Percentiles rank a stretch among this genome's conserved stretches.
These are phyloP conservation scores for Allantophomopsis cytisporea DNA, from an alignment of 2,329 filamentous ascomycete species.

Conservation along the genomic window DNA sequence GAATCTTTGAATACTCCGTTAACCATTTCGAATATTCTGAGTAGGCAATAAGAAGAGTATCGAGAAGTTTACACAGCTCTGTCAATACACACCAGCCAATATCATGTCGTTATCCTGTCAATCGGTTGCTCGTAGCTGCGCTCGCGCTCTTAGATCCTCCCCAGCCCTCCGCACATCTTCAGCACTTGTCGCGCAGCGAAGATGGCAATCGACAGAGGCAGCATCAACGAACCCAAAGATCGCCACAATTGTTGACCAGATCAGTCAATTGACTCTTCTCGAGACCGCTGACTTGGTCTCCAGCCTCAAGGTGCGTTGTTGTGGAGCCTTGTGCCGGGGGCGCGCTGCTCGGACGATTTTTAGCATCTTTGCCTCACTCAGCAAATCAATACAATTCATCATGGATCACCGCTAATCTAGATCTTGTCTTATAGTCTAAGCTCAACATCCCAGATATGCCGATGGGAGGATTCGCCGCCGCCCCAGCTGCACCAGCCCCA, in stretches of 20 bases:
- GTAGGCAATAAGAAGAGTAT: too few species aligned
- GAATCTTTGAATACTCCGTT: too few species aligned
- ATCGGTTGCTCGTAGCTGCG: conserved; percentile 50
- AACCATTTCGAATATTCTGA: too few species aligned
- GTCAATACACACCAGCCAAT: conserved; percentile 7
- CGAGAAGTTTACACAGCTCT: too few species aligned
- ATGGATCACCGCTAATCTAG: too few species aligned
- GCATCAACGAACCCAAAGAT: conserved; percentile 76
- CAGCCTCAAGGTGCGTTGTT: conserved; percentile 66
- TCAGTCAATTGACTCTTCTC: conserved; percentile 92
- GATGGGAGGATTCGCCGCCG: conserved; percentile 68
- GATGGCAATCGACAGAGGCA: conserved; percentile 81
- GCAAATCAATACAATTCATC: too few species aligned
- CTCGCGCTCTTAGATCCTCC: conserved; percentile 42
- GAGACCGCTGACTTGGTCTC: conserved; percentile 96
- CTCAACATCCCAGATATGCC: conserved; percentile 98
- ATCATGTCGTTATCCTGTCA: conserved; percentile 50
- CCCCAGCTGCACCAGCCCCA: conserved; percentile 45
- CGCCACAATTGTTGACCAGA: conserved; percentile 88
- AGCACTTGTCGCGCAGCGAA: conserved; percentile 30
- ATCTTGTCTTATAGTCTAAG: conserved; percentile 45
- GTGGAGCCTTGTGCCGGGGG: too few species aligned
- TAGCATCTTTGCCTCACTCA: too few species aligned
- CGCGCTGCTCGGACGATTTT: too few species aligned
- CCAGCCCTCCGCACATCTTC: conserved; percentile 30